A percentile compares a stretch with the other conserved stretches of the same genome.
phyloP scores from a whole-genome alignment of 1,284 basidiomycete species.

The Meripilus lineatus region DNA sequence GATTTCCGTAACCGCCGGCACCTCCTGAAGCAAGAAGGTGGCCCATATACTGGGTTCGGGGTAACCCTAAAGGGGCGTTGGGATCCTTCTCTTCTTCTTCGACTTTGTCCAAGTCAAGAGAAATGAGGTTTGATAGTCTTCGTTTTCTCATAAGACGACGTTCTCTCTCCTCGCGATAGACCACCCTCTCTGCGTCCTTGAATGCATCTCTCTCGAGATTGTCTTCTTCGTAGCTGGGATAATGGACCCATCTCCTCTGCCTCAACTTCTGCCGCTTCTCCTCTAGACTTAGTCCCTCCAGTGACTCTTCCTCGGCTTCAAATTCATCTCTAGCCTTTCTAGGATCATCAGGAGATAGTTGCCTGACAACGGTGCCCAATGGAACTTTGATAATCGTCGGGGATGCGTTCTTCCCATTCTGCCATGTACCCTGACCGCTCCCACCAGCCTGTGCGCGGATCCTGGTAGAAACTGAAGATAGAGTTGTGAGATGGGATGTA shows the following conservation, averaged over 20 bases:
- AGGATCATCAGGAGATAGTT: constrained; percentile 62
- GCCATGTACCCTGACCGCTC: constrained; percentile 79
- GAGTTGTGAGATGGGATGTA: constrained; percentile 69
- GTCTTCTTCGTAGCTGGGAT: constrained; percentile 60
- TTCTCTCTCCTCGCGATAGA: constrained; percentile 64
- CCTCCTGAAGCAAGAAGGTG: constrained; percentile 81
- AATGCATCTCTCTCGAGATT: constrained; percentile 68
- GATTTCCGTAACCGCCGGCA: constrained; percentile 85
- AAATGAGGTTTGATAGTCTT: constrained; percentile 41
- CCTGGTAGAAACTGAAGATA: constrained; percentile 67
- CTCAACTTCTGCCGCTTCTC: constrained; percentile 56
- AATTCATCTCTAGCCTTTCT: constrained; percentile 57
- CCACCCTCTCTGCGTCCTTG: constrained; percentile 63
- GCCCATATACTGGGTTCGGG: constrained; percentile 54
- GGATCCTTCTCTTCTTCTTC: constrained; percentile 41
- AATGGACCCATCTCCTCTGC: constrained; percentile 74
- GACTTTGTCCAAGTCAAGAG: constrained; percentile 56
- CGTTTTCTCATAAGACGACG: constrained; percentile 42
- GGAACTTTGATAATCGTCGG: constrained; percentile 81
- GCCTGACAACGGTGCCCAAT: constrained; percentile 82
- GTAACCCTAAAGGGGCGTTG: constrained; percentile 60
- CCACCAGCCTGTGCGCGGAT: constrained; percentile 65
- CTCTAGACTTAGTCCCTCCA: constrained; percentile 42
- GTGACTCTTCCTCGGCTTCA: constrained; percentile 62
- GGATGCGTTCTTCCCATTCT: constrained; percentile 70